Base-by-base conservation (phyloP, 1,284 basidiomycete species). In the Leccinum subrobustum region DNA sequence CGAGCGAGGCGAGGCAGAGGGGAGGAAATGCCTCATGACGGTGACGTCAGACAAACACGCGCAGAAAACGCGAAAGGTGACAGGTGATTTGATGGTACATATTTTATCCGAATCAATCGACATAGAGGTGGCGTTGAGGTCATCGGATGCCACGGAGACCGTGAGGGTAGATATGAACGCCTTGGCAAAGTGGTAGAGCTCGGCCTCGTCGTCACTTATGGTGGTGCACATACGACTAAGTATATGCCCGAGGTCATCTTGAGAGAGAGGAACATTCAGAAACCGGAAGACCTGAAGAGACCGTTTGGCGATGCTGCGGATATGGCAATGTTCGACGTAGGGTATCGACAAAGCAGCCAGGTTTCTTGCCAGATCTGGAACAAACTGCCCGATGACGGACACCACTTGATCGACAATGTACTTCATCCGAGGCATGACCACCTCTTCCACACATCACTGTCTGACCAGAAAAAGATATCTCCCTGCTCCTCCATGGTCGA, bases 241-340 rank as follows among this genome's bases (percentile, higher is more conserved):
- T 37, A 96, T 82, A 55, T 90, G 84, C 0, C 91, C 91, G 31
- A 98, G 80, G 76, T 93, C 91, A 11, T 82, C 78, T 56, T 89
- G 83, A 55, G 85, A 88, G 52, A 93, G 82, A 35, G 82, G 80
- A 0, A 93, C 91, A 65, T 86, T 84, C n/a, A 98, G 78, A 1
- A 91, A 86, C 42, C 94, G 87, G 76, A 95, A 95, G n/a, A 94
- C 81, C 72, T 97, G 94, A 64, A 98, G 81, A 2, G 95, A 96
- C 33, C 94, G 85, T 76, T 92, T 94, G 0, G 96, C 95, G 31
- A 91, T 87, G 55, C 89, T 88, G 44, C 93, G 86, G 62, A 95
- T 92, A 4, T 93, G 91, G 67, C 93, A 95, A 1, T 89, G 83
- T 3, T 93, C 94, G 2, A 93, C 92, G 91, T 96, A 97, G 35